Evolutionary conservation across 1,139 yeast species (phyloP), one percentile per base, ranked within the genome.

Genomic region (Candida glucosophila): DNA sequence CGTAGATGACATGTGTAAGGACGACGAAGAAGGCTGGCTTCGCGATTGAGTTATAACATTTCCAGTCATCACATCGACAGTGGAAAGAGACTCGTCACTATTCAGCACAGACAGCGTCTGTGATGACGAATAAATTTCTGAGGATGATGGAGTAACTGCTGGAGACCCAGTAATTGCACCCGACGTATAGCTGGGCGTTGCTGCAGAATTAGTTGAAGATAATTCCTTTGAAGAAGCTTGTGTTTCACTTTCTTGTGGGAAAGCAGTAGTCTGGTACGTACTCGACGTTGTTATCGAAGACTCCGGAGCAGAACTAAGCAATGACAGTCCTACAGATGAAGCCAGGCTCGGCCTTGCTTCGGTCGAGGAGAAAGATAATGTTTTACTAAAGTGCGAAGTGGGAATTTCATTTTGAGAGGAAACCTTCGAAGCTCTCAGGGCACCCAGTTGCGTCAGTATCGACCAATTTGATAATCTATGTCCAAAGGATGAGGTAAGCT

Each of bases 11-110:
- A 9, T 15, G n/a, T n/a, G n/a, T 7, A 12, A 18, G 10, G 33
- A 28, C 17, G 35, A 20, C n/a, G n/a, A n/a, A 5, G 35, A 22
- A 9, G 34, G 24, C 5, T 34, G 23, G 33, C 54, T 49, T n/a
- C n/a, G n/a, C 17, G 52, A 36, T 36, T 52, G 42, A 19, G 59
- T 54, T 17, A 49, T 40, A 21, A 54, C 52, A 25, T 49, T 49
- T 29, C 47, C 37, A 22, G 58, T 52, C 14, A 54, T 52, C 14
- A 53, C 60, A 39, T 54, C 44, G 19, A 54, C 38, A 5, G 58
- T 52, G 15, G 43, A 27, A 18, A 32, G 27, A 14, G 14, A 18
- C n/a, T 8, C 22, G 5, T 16, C n/a, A n/a, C 8, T 16, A n/a
- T 6, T 6, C 22, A 6, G 22, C 14, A 5, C 15, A n/a, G 6